These are phyloP conservation scores for Leccinellum albellum DNA, from an alignment of 768 basidiomycete genomes.

Conservation along the genomic window DNA sequence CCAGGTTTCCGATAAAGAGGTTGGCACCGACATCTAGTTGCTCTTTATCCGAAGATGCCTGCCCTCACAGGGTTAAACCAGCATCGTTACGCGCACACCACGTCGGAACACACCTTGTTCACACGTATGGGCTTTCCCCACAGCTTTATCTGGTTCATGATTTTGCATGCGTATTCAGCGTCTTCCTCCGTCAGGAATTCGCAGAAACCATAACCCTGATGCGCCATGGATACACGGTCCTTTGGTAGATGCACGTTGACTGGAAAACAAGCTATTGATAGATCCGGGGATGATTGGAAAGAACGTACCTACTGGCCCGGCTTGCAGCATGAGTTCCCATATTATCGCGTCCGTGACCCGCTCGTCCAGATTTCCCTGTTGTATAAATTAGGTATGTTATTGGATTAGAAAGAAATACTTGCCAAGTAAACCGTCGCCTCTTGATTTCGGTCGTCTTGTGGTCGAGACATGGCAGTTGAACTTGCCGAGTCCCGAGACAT, in stretches of 20 bases:
- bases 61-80: conserved; percentile 15
- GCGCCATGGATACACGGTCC: conserved; percentile 96
- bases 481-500: background rate
- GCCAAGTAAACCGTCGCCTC: conserved; percentile 89
- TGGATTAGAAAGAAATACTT: conserved; percentile 2
- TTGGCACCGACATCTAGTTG: conserved; percentile 98
- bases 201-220: conserved; percentile 99
- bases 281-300: background rate
- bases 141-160: conserved; percentile 99
- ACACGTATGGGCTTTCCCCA: conserved; percentile 99
- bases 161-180: conserved; percentile 99
- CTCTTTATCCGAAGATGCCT: conserved; percentile 81
- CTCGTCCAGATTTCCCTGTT: conserved; percentile 94
- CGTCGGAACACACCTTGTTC: conserved; percentile 76
- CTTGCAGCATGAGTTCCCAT: conserved; percentile 99
- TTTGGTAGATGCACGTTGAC: conserved; percentile 59
- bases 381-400: background rate
- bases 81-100: background rate
- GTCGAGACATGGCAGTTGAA: conserved; percentile 36
- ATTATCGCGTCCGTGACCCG: conserved; percentile 89
- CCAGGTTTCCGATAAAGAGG: conserved; percentile 64
- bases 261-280: background rate
- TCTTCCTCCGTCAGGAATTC: conserved; percentile 99
- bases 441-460: conserved; percentile 87
- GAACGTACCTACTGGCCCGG: conserved; percentile 91